Evolutionary conservation across 2,329 filamentous ascomycete species (phyloP).

Genomic region (Phialophora chinensis): DNA sequence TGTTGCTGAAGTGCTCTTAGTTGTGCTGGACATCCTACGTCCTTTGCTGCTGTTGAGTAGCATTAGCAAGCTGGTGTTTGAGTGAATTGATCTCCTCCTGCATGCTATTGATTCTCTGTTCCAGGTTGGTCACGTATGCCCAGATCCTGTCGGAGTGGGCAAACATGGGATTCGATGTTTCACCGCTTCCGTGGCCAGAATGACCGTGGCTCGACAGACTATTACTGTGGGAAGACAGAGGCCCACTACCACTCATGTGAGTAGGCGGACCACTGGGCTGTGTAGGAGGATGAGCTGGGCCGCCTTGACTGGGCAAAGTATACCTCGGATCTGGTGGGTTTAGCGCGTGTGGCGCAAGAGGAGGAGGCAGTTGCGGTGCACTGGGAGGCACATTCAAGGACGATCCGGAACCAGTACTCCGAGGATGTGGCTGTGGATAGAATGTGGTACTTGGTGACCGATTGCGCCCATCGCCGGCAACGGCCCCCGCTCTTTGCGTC

Average conservation of each 20-base stretch:
- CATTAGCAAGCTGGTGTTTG: constrained; percentile 47
- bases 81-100: constrained; percentile 51
- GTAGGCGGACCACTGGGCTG: constrained; percentile 45
- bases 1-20: not conserved
- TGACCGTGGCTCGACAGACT: constrained; percentile 44
- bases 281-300: constrained; percentile 44
- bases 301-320: constrained; percentile 48
- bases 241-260: constrained; percentile 43
- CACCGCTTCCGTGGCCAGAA: constrained; percentile 42
- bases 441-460: constrained; percentile 53
- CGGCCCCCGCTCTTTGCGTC: constrained; percentile 44
- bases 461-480: constrained; percentile 49
- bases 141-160: constrained; percentile 50
- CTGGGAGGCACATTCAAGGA: constrained; percentile 47
- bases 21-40: constrained; percentile 5
- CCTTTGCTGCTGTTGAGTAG: constrained; percentile 31
- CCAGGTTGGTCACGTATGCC: constrained; percentile 52
- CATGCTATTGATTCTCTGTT: constrained; percentile 49
- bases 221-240: constrained; percentile 41
- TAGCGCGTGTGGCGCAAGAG: constrained; percentile 51
- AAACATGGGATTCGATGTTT: constrained; percentile 37
- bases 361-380: constrained; percentile 52
- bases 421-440: constrained; percentile 47
- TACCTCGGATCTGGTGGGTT: constrained; percentile 52
- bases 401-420: constrained; percentile 34